Percentiles rank a stretch among this genome's conserved stretches.
Conservation (phyloP, 2,329 filamentous ascomycete genomes). For the Lachnellula occidentalis region DNA sequence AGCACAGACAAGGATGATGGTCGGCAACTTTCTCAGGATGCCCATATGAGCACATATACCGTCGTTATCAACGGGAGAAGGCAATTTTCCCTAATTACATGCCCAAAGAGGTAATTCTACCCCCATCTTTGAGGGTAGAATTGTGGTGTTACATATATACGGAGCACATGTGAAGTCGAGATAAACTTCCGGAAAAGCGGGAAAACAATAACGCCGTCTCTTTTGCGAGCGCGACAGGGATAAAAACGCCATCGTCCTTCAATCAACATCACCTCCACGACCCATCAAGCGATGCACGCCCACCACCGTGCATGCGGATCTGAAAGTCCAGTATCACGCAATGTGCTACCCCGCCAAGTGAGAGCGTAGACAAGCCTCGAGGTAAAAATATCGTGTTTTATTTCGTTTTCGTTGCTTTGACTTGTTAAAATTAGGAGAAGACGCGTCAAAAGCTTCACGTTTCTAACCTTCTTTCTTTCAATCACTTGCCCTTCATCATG, state of each 20-base stretch:
- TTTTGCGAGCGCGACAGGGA: conserved; percentile 8
- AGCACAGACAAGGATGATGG: too few species aligned
- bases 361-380: neutral
- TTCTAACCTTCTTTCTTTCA: neutral
- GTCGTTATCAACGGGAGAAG: neutral
- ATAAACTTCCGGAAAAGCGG: neutral
- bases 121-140: conserved; percentile 2
- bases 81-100: neutral
- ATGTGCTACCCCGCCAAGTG: neutral
- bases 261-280: conserved; percentile 9
- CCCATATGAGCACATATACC: too few species aligned
- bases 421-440: neutral
- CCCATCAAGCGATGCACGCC: neutral
- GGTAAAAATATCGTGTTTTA: neutral
- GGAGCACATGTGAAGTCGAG: neutral
- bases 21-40: too few species aligned
- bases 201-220: neutral
- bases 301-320: neutral
- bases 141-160: neutral
- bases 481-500: conserved; percentile 9
- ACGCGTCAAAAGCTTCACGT: conserved; percentile 1
- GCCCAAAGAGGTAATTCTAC: neutral
- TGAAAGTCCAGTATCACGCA: neutral
- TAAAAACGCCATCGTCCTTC: conserved; percentile 18
- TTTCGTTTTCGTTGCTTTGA: neutral